Evolutionary conservation across 1,139 yeast genomes (phyloP).

Genomic region (Pichia sp.): DNA sequence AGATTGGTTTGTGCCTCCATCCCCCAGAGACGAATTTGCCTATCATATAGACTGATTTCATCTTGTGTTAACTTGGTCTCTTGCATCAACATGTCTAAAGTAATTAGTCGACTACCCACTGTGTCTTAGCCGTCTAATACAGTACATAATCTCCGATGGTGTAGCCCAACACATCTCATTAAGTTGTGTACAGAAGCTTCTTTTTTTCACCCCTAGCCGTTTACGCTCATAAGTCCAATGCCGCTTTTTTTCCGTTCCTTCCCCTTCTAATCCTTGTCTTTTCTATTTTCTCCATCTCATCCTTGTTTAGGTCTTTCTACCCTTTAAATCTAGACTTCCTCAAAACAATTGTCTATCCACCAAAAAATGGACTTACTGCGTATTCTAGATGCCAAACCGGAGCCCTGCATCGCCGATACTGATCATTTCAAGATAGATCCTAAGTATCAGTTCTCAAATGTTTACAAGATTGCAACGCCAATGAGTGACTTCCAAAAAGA

Average conservation of each 20-base stretch:
- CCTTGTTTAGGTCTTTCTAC: not conserved
- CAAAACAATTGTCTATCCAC: no score
- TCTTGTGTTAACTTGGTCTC: conserved; percentile 37
- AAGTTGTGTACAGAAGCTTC: not conserved
- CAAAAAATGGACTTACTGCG: conserved; percentile 63
- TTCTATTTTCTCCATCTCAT: not conserved
- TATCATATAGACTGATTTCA: conserved; percentile 87
- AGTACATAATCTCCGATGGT: not conserved
- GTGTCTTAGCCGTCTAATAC: not conserved
- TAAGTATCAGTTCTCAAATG: conserved; percentile 47
- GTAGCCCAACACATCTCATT: not conserved
- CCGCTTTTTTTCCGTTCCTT: not conserved
- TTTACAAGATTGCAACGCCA: conserved; percentile 78
- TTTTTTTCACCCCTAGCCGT: not conserved
- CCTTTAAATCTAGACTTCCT: not conserved
- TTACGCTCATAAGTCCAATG: not conserved
- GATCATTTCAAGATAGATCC: conserved; percentile 28
- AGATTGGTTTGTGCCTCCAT: conserved; percentile 83
- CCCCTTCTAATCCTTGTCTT: not conserved
- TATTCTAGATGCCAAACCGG: conserved; percentile 80
- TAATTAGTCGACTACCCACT: not conserved
- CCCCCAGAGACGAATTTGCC: conserved; percentile 97
- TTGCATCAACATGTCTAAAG: not conserved
- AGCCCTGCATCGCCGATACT: conserved; percentile 67
- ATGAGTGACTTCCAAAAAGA: conserved; percentile 87